Evolutionary conservation across 768 basidiomycete genomes (phyloP).

Genomic region (Hortiboletus campestris): DNA sequence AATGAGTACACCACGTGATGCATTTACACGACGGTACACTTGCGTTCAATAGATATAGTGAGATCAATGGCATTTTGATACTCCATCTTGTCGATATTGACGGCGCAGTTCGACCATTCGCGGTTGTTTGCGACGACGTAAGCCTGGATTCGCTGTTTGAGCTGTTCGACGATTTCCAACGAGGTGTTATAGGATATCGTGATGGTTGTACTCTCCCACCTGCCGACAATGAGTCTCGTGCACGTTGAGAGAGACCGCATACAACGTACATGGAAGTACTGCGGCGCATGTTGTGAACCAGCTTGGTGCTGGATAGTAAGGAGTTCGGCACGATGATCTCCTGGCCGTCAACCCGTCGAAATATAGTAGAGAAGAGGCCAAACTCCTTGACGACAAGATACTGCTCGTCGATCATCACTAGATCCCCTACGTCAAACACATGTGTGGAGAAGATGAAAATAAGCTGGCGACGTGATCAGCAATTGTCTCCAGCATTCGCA

Average conservation of each 20-base stretch:
- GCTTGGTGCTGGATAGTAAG: slow-evolving; percentile 63
- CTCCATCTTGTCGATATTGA: slow-evolving; percentile 80
- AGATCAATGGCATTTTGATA: slow-evolving; percentile 70
- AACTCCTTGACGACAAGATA: slow-evolving; percentile 62
- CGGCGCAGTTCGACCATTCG: slow-evolving; percentile 64
- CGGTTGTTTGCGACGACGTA: slow-evolving; percentile 65
- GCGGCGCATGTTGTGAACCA: slow-evolving; percentile 76
- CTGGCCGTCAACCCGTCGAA: slow-evolving; percentile 77
- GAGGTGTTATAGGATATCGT: slow-evolving; percentile 69
- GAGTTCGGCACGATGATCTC: slow-evolving; percentile 79
- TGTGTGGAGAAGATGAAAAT: slow-evolving; percentile 87
- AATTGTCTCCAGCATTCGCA: not conserved
- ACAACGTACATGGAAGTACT: slow-evolving; percentile 65
- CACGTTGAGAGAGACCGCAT: not conserved
- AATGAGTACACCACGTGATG: not conserved
- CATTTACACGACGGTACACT: slow-evolving; percentile 25
- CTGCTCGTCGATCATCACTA: slow-evolving; percentile 71
- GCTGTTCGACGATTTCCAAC: slow-evolving; percentile 65
- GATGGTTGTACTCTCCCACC: slow-evolving; percentile 69
- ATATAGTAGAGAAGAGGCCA: slow-evolving; percentile 76
- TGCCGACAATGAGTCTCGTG: slow-evolving; percentile 16
- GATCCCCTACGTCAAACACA: slow-evolving; percentile 81
- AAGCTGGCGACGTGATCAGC: slow-evolving; percentile 41
- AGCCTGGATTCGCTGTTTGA: slow-evolving; percentile 53
- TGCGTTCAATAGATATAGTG: slow-evolving; percentile 70